Conservation (phyloP, 2,329 filamentous ascomycete genomes). For the Exserohilum rostratum region DNA sequence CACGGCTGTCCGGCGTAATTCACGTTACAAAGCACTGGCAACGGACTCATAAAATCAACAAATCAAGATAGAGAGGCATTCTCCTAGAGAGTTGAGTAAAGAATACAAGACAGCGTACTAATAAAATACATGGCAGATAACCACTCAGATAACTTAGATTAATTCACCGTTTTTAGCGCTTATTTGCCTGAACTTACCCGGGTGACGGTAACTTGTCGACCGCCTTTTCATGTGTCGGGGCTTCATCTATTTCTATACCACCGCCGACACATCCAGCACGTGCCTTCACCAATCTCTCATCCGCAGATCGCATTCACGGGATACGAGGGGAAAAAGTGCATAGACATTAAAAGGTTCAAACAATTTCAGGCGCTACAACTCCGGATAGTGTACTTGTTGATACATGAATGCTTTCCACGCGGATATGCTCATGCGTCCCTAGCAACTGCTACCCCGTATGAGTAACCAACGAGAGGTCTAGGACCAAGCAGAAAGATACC, state of each 20-base stretch:
- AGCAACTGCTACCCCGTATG: slow-evolving; percentile 24
- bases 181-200: neutral
- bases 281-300: neutral
- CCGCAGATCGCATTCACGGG: neutral
- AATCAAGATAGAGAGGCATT: too few species aligned
- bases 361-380: slow-evolving; percentile 23
- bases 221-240: too few species aligned
- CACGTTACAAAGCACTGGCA: too few species aligned
- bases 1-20: too few species aligned
- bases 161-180: too few species aligned
- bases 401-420: slow-evolving; percentile 32
- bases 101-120: too few species aligned
- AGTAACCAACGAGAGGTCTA: slow-evolving; percentile 31
- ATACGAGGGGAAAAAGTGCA: neutral
- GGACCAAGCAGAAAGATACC: slow-evolving; percentile 26
- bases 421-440: slow-evolving; percentile 18
- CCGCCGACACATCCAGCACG: too few species aligned
- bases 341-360: slow-evolving; percentile 6
- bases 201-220: too few species aligned
- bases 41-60: too few species aligned
- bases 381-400: slow-evolving; percentile 37
- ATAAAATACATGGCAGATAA: neutral
- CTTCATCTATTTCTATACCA: too few species aligned
- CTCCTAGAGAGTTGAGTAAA: too few species aligned
- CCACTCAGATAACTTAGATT: too few species aligned